phyloP scores from a whole-genome alignment of 2,329 filamentous ascomycete species.

The Cordyceps fumosorosea region DNA sequence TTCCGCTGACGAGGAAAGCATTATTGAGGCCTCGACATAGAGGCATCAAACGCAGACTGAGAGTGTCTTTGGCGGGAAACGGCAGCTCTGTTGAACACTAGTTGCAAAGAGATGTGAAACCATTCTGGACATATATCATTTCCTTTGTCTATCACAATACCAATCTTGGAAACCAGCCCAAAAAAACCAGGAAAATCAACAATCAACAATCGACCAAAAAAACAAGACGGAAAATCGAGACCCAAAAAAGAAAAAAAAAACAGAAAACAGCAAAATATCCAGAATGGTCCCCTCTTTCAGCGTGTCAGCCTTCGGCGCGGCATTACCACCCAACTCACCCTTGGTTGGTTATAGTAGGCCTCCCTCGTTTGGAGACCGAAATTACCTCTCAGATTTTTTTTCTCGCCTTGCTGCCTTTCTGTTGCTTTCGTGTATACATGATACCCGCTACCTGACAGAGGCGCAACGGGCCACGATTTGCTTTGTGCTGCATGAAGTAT shows the following conservation, averaged over 20 bases:
- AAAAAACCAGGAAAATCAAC: neutral
- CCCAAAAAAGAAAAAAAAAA: neutral
- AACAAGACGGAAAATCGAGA: neutral
- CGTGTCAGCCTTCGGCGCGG: neutral
- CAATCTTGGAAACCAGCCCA: neutral
- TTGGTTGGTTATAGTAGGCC: neutral
- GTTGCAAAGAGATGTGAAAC: neutral
- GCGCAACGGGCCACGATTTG: neutral
- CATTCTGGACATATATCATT: neutral
- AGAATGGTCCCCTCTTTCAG: neutral
- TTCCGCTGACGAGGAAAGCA: slow-evolving; percentile 25
- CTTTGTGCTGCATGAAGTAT: neutral
- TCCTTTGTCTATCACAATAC: neutral
- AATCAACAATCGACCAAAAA: neutral
- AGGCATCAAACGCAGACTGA: neutral
- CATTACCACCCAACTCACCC: neutral
- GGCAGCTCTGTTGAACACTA: neutral
- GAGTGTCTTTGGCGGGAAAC: neutral
- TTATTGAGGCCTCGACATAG: slow-evolving; percentile 5
- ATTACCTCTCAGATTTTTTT: neutral
- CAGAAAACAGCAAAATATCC: neutral
- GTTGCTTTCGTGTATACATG: neutral
- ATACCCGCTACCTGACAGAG: slow-evolving; percentile 1
- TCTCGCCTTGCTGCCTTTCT: neutral
- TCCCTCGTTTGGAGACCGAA: neutral